These are phyloP conservation scores for Taiozyma sp. DNA, from an alignment of 1,139 yeast genomes.

Conservation along the genomic window DNA sequence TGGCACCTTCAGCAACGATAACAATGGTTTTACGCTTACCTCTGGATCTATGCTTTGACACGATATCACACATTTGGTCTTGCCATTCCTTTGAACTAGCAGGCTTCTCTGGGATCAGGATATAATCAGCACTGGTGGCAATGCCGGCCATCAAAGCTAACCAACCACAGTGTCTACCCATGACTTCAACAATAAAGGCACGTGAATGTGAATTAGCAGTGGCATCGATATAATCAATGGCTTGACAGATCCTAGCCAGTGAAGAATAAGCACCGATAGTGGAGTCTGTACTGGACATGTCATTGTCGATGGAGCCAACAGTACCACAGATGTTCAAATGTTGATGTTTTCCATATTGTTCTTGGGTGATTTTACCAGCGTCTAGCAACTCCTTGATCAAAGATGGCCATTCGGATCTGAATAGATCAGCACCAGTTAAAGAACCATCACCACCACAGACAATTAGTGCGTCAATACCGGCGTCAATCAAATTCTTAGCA, in stretches of 20 bases:
- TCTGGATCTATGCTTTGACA: constrained; percentile 69
- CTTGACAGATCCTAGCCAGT: constrained; percentile 86
- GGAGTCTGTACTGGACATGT: constrained; percentile 94
- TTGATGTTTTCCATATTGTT: constrained; percentile 55
- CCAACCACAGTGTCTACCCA: constrained; percentile 99
- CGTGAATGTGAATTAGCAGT: constrained; percentile 96
- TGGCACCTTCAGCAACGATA: constrained; percentile 97
- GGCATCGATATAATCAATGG: constrained; percentile 93
- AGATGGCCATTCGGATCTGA: constrained; percentile 92
- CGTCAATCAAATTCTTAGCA: constrained; percentile 76
- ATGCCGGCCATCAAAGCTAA: constrained; percentile 94
- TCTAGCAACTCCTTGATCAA: constrained; percentile 65
- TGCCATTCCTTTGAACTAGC: constrained; percentile 68
- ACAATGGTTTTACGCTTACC: constrained; percentile 95
- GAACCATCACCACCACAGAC: constrained; percentile 99
- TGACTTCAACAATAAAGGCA: constrained; percentile 96
- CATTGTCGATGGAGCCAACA: constrained; percentile 96
- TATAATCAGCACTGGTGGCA: constrained; percentile 92
- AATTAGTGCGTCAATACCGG: constrained; percentile 91
- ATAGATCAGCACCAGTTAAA: constrained; percentile 92
- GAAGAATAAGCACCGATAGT: constrained; percentile 97
- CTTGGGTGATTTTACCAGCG: constrained; percentile 48
- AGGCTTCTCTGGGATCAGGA: constrained; percentile 90
- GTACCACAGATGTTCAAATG: constrained; percentile 88
- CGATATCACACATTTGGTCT: constrained; percentile 66